Evolutionary conservation across 1,139 yeast species (phyloP), one percentile per base, ranked within the genome.

Genomic region (Geotrichum klebahnii): DNA sequence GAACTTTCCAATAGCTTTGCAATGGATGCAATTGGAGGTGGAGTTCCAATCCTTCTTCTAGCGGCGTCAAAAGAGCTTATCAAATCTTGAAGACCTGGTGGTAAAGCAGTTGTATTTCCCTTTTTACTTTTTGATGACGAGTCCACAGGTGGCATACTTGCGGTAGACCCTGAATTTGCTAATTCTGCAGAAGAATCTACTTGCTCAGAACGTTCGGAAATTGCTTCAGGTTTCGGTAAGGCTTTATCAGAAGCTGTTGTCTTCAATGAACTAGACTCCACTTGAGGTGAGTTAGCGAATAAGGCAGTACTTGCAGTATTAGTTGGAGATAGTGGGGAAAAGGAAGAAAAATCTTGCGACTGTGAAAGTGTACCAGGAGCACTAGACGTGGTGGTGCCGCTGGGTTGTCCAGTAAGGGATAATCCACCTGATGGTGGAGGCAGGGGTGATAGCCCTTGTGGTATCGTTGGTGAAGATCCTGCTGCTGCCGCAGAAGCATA

Each of bases 401-500:
- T 45, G 17, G 33, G 16, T 16, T 37, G 46, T 9, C 24, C 5
- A 20, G 23, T 9, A 17, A 31, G 37, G 46, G 22, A n/a, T 14
- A 16, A 19, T n/a, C 41, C 32, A 44, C 42, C 46, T 14, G 62
- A 46, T 17, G 66, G 63, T 17, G 68, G 67, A 5, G 67, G 66
- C 28, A 63, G 45, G 5, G 68, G 65, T 12, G 62, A 56, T 22
- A 63, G 48, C 12, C 67, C 67, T 12, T 53, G 59, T 2, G 67
- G 63, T 26, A 59, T 53, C 9, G 49, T 46, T 3, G 49, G 37
- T 8, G 54, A 40, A 10, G 68, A 67, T 5, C 67, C 65, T 2
- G 79, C 79, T 12, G 82, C 80, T 2, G 83, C 84, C 0, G 88
- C 85, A 0, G 83, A 77, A 0, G 92, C 78, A 78, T 88, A 84